These are phyloP conservation scores for Phlebiopsis flavidoalba DNA, from an alignment of 768 basidiomycete species.

Conservation along the genomic window DNA sequence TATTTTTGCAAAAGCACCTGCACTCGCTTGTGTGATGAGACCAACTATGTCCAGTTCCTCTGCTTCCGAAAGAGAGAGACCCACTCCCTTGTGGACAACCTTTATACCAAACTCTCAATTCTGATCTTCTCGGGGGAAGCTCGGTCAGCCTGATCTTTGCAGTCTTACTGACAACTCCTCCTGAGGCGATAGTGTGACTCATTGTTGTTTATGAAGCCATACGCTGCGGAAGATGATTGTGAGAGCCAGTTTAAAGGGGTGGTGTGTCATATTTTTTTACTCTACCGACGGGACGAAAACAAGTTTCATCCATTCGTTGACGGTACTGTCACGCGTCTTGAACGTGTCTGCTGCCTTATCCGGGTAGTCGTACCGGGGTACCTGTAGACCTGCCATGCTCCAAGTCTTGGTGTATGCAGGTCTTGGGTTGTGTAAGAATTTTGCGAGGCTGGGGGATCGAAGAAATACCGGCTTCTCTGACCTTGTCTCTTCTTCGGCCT, in stretches of 20 bases:
- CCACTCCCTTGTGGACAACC: slow-evolving; percentile 73
- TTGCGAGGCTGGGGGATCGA: slow-evolving; percentile 31
- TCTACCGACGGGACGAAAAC: slow-evolving; percentile 49
- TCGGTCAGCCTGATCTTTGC: neutral
- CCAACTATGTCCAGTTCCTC: slow-evolving; percentile 61
- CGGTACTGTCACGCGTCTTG: slow-evolving; percentile 30
- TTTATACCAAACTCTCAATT: slow-evolving; percentile 48
- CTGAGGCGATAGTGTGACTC: neutral
- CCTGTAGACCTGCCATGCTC: no score
- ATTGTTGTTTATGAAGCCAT: neutral
- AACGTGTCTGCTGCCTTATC: slow-evolving; percentile 31
- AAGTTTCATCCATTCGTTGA: slow-evolving; percentile 89
- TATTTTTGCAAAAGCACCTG: neutral
- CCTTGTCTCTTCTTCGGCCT: neutral
- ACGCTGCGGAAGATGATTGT: no score
- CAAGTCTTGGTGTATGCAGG: slow-evolving; percentile 49
- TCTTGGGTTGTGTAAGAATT: slow-evolving; percentile 29
- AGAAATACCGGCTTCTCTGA: slow-evolving; percentile 70
- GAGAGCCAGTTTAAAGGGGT: neutral
- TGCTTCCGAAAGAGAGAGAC: slow-evolving; percentile 78
- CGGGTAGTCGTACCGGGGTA: slow-evolving; percentile 31
- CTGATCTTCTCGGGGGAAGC: slow-evolving; percentile 45
- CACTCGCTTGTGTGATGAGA: slow-evolving; percentile 31
- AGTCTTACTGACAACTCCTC: neutral
- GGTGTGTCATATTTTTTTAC: neutral